These are phyloP conservation scores for Sporothrix pallida DNA, from an alignment of 2,329 filamentous ascomycete genomes.

Conservation along the genomic window DNA sequence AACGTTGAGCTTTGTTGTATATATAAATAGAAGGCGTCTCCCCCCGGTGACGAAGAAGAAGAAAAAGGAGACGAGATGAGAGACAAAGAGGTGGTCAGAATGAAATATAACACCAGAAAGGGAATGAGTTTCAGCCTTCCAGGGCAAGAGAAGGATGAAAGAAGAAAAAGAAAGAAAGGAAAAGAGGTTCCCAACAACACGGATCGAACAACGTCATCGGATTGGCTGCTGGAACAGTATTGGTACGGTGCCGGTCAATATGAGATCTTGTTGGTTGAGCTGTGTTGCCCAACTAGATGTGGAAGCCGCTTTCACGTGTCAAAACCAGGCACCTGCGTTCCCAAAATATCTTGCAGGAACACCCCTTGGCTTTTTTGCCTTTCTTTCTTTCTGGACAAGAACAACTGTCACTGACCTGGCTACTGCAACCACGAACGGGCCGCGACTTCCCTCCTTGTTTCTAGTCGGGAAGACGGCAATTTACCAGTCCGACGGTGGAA, in stretches of 20 bases:
- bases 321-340: not conserved
- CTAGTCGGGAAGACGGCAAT: conserved; percentile 10
- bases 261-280: not conserved
- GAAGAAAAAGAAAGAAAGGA: not conserved
- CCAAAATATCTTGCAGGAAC: not conserved
- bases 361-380: not conserved
- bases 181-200: not conserved
- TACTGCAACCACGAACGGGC: conserved; percentile 15
- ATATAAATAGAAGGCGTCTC: not conserved
- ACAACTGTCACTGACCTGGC: not conserved
- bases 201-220: conserved; percentile 6
- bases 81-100: not conserved
- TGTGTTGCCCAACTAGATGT: conserved; percentile 25
- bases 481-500: not conserved
- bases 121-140: not conserved
- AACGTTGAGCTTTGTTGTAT: not conserved
- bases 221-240: conserved; percentile 15
- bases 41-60: not conserved
- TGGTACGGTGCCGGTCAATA: too few species aligned
- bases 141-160: not conserved
- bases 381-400: not conserved
- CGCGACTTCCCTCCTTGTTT: conserved; percentile 2
- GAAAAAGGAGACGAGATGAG: not conserved
- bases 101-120: not conserved
- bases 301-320: conserved; percentile 34